Base-by-base conservation (phyloP, 768 basidiomycete species). In the Kwoniella sp. region DNA sequence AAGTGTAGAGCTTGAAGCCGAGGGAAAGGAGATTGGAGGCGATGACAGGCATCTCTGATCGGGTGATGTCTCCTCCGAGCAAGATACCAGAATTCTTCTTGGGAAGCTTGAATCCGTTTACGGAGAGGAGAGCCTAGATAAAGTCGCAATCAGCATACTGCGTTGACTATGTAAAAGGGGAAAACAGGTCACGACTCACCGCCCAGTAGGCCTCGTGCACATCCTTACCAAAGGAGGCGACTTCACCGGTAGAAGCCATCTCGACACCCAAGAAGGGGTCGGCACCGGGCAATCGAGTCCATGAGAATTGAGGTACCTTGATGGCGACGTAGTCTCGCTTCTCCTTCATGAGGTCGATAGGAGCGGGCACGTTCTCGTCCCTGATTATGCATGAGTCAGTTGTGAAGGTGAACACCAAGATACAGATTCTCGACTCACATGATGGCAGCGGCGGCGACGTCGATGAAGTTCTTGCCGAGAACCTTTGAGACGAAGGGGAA, bases 401-500 rank as follows among this genome's bases (percentile, higher is more conserved):
- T n/a, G 22, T 9, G 9, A 26, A 8, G 20, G 9, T 52, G 9
- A 20, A 52, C 17, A 52, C 20, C 22, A 9, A 4, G n/a, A 58
- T 2, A 45, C 8, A n/a, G n/a, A 29, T 11, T 58, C 12, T 34
- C 9, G 12, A 57, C 62, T 63, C 62, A 63, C 67, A 74, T 77
- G 61, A 77, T 77, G 51, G 76, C 76, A 12, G 74, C 72, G 9
- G 76, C 69, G 15, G 95, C 95, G 45, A 89, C 88, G 68, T 98
- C 91, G 71, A 99, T 93, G 81, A 98, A 98, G 84, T 99, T 97
- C 82, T 90, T 89, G 51, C 92, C 95, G 68, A 98, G 86, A 20
- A 98, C 95, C 84, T 98, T 98, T 65, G 93, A 96, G 2, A 99
- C 96, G 83, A 99, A 99, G 68, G 95, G 94, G 90, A 98, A 98